These are phyloP conservation scores for Cyberlindnera samutprakarnensis DNA, from an alignment of 805 yeast genomes.

Conservation along the genomic window DNA sequence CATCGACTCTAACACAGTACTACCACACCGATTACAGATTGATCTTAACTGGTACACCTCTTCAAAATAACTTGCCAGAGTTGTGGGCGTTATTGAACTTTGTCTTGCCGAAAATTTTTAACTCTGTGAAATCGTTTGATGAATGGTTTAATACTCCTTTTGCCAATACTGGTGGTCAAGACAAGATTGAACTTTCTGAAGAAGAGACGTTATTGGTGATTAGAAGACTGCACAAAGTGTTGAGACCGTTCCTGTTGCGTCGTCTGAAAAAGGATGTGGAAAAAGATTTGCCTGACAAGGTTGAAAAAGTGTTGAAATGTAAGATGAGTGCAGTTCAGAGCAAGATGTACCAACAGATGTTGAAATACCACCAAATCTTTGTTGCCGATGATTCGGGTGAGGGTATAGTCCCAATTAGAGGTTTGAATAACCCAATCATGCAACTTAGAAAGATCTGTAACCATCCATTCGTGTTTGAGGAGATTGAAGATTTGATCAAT, in stretches of 20 bases:
- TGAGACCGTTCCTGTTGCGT: constrained; percentile 77
- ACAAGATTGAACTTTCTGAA: constrained; percentile 72
- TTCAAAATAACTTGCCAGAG: constrained; percentile 79
- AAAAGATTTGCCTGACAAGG: constrained; percentile 77
- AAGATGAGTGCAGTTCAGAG: constrained; percentile 67
- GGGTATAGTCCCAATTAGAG: constrained; percentile 52
- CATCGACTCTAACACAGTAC: constrained; percentile 60
- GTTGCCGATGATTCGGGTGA: constrained; percentile 58
- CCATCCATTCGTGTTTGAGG: constrained; percentile 84
- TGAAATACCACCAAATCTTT: constrained; percentile 60
- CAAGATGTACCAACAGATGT: constrained; percentile 68
- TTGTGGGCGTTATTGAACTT: constrained; percentile 80
- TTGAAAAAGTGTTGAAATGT: constrained; percentile 77
- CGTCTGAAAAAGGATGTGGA: constrained; percentile 84
- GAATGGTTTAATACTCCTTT: constrained; percentile 90
- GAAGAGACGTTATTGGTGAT: constrained; percentile 79
- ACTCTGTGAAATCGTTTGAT: constrained; percentile 78
- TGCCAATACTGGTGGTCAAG: constrained; percentile 79
- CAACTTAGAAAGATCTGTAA: constrained; percentile 80
- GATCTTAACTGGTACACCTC: constrained; percentile 83
- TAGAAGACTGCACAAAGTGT: constrained; percentile 78
- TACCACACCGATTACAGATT: constrained; percentile 72
- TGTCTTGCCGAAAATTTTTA: constrained; percentile 77
- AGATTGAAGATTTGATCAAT: constrained; percentile 64
- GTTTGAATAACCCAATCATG: constrained; percentile 77